Evolutionary conservation across 371 early-diverging fungal genomes (phyloP).

Genomic region (Mucor racemosus): DNA sequence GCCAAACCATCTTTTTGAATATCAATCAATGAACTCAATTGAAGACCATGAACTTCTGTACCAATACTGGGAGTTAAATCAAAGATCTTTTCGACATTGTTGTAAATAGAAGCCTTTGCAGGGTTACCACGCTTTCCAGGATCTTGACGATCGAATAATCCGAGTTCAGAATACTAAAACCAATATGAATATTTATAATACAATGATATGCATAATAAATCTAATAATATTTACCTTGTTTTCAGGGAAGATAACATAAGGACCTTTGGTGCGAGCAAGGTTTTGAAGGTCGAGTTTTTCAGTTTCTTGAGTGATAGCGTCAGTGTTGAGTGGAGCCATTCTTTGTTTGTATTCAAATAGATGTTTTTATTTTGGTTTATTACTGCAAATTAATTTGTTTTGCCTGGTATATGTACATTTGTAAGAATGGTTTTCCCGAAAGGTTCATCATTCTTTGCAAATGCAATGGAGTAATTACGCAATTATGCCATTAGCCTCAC

Average conservation of each 20-base stretch:
- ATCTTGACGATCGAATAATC: conserved; percentile 41
- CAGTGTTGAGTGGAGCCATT: conserved; percentile 37
- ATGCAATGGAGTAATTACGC: neutral
- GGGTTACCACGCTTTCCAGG: conserved; percentile 60
- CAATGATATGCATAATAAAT: neutral
- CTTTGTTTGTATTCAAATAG: neutral
- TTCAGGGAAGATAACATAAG: conserved; percentile 46
- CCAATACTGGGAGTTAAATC: conserved; percentile 70
- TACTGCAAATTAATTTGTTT: neutral
- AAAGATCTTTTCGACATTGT: conserved; percentile 60
- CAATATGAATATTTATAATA: too few relatives aligned
- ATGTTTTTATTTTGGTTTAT: neutral
- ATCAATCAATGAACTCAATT: conserved; percentile 55
- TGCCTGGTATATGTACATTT: neutral
- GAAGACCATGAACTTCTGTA: conserved; percentile 71
- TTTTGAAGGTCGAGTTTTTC: conserved; percentile 43
- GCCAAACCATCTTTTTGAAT: conserved; percentile 64
- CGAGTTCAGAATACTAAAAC: conserved; percentile 44
- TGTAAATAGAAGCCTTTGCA: conserved; percentile 59
- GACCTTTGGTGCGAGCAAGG: conserved; percentile 43
- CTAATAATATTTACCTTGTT: conserved; percentile 24
- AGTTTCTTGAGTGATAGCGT: conserved; percentile 33
- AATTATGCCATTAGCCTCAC: neutral
- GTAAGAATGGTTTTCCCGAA: neutral
- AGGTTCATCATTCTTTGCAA: conserved; percentile 1